phyloP scores from a whole-genome alignment of 2,329 filamentous ascomycete species.

The Fusarium sublunatum region DNA sequence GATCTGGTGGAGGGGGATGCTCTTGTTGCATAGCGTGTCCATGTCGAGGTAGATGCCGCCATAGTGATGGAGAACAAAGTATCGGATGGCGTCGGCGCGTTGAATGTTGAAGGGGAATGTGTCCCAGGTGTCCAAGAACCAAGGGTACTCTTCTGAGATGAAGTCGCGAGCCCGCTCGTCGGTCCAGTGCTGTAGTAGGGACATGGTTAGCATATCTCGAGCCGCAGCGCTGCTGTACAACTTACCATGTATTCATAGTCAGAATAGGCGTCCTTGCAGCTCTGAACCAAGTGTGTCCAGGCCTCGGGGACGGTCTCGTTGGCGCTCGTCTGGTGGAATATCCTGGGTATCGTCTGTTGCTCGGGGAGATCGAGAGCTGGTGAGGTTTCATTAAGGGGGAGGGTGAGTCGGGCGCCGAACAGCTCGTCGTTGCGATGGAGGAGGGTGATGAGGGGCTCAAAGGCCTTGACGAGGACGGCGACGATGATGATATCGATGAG shows the following conservation, averaged over 20 bases:
- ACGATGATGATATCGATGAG: slow-evolving; percentile 73
- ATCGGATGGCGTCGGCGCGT: slow-evolving; percentile 77
- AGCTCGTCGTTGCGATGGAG: slow-evolving; percentile 61
- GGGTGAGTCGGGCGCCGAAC: slow-evolving; percentile 44
- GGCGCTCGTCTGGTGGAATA: slow-evolving; percentile 80
- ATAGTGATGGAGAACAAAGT: slow-evolving; percentile 78
- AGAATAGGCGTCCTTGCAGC: slow-evolving; percentile 73
- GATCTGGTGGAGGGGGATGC: slow-evolving; percentile 46
- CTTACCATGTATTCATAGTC: slow-evolving; percentile 79
- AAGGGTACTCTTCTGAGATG: slow-evolving; percentile 75
- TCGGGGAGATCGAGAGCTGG: slow-evolving; percentile 57
- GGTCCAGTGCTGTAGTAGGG: slow-evolving; percentile 71
- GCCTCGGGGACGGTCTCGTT: slow-evolving; percentile 75
- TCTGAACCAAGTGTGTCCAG: slow-evolving; percentile 74
- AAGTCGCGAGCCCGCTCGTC: slow-evolving; percentile 74
- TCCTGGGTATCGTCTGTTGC: slow-evolving; percentile 78
- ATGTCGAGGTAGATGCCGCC: slow-evolving; percentile 79
- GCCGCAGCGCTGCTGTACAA: background rate
- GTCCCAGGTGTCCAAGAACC: slow-evolving; percentile 77
- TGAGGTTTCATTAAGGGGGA: slow-evolving; percentile 73
- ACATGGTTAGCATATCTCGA: background rate
- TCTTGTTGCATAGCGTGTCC: slow-evolving; percentile 49
- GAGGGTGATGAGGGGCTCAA: slow-evolving; percentile 77
- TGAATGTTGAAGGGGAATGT: slow-evolving; percentile 77
- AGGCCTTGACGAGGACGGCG: slow-evolving; percentile 71